phyloP scores from a whole-genome alignment of 2,329 filamentous ascomycete species.

The Cryphonectria naterciae region DNA sequence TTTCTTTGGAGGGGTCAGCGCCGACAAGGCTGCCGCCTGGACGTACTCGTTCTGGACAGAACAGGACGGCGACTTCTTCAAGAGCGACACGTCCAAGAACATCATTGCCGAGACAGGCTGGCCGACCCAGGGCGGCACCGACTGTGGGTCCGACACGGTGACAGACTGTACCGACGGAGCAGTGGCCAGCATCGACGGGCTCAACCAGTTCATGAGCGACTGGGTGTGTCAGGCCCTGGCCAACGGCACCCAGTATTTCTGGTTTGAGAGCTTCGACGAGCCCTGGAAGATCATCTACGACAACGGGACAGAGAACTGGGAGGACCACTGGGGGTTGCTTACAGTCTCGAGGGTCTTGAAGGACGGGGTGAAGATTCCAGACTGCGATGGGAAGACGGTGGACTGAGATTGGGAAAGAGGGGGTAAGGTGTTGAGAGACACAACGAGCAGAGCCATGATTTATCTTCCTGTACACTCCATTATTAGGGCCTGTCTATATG shows the following conservation, averaged over 20 bases:
- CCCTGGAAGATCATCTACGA: constrained; percentile 88
- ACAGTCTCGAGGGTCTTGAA: constrained; percentile 85
- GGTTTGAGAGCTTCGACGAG: constrained; percentile 97
- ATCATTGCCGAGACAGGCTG: constrained; percentile 92
- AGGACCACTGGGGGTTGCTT: constrained; percentile 95
- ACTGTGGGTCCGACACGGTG: constrained; percentile 64
- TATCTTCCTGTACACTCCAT: not conserved
- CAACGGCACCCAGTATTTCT: constrained; percentile 92
- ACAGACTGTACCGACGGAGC: constrained; percentile 65
- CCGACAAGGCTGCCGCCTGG: constrained; percentile 73
- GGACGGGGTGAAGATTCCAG: constrained; percentile 79
- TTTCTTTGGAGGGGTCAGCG: constrained; percentile 83
- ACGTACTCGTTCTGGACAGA: constrained; percentile 80
- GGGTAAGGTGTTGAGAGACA: too few species aligned
- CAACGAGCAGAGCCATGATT: not conserved
- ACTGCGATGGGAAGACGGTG: constrained; percentile 78
- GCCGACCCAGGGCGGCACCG: constrained; percentile 80
- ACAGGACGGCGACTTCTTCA: constrained; percentile 69
- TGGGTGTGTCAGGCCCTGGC: constrained; percentile 82
- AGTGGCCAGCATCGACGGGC: constrained; percentile 76
- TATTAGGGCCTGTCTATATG: not conserved
- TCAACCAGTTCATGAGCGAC: constrained; percentile 84
- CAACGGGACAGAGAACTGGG: constrained; percentile 72
- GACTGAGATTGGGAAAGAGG: constrained; percentile 8
- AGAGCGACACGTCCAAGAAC: constrained; percentile 66